Conservation (phyloP, 805 yeast genomes). For the Candida multigemmis region DNA sequence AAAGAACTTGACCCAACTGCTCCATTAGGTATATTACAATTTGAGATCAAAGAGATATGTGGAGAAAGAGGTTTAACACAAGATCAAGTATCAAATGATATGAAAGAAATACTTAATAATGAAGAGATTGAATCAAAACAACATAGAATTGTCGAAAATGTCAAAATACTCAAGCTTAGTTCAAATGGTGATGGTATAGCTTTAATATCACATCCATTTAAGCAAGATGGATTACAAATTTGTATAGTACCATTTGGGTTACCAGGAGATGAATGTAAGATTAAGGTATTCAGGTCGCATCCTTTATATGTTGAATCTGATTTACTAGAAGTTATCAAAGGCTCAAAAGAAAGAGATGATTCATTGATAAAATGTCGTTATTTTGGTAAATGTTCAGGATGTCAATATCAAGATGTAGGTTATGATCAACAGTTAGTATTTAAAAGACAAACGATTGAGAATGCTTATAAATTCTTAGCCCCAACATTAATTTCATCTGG, state of each 20-base stretch:
- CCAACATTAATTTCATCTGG: conserved; percentile 35
- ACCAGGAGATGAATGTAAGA: conserved; percentile 72
- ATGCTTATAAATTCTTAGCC: conserved; percentile 77
- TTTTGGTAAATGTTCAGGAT: conserved; percentile 90
- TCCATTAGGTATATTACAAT: conserved; percentile 69
- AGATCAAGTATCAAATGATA: conserved; percentile 54
- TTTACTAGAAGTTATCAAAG: conserved; percentile 39
- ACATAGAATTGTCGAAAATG: conserved; percentile 52
- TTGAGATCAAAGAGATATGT: conserved; percentile 60
- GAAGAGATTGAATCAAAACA: conserved; percentile 34
- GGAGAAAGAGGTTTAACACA: conserved; percentile 28
- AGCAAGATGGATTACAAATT: conserved; percentile 39
- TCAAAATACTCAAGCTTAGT: conserved; percentile 47
- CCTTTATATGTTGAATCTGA: conserved; percentile 71
- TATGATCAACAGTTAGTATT: conserved; percentile 66
- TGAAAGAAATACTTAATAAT: conserved; percentile 57
- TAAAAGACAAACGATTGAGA: conserved; percentile 65
- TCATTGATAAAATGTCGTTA: conserved; percentile 64
- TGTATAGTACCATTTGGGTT: conserved; percentile 79
- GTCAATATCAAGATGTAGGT: conserved; percentile 78
- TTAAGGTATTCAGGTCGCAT: conserved; percentile 71
- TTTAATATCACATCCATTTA: conserved; percentile 51
- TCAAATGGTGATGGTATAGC: conserved; percentile 90
- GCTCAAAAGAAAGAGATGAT: conserved; percentile 38
- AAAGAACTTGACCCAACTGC: conserved; percentile 68